Conservation (phyloP, 495 filamentous ascomycete species). For the Penicillium cataractarum region DNA sequence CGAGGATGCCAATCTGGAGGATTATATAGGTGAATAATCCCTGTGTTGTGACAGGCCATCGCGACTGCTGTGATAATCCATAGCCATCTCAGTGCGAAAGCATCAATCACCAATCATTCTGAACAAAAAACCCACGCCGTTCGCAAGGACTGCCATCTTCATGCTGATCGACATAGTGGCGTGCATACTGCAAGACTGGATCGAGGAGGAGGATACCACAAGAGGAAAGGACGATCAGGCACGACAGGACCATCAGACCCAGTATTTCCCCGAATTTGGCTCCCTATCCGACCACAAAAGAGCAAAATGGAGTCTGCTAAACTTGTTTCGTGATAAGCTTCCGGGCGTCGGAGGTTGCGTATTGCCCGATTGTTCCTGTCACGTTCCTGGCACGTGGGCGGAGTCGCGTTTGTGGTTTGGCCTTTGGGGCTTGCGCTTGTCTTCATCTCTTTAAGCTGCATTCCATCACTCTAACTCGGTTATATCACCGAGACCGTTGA, state of each 20-base stretch:
- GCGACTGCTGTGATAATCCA: neutral
- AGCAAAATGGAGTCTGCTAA: neutral
- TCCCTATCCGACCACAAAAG: neutral
- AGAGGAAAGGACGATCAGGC: neutral
- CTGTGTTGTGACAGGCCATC: neutral
- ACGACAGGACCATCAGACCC: neutral
- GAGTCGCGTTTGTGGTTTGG: neutral
- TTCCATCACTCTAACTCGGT: neutral
- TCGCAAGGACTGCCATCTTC: slow-evolving; percentile 8
- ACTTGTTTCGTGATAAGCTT: slow-evolving; percentile 1
- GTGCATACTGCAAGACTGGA: neutral
- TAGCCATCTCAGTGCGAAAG: neutral
- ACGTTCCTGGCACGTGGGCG: slow-evolving; percentile 13
- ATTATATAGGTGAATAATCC: slow-evolving; percentile 8
- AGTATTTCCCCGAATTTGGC: neutral
- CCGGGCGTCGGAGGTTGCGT: slow-evolving; percentile 6
- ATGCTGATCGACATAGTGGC: slow-evolving; percentile 8
- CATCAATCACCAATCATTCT: slow-evolving; percentile 16
- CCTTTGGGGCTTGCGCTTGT: neutral
- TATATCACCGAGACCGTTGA: neutral
- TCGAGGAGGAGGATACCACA: neutral
- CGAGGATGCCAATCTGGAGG: slow-evolving; percentile 1
- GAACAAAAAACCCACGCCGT: slow-evolving; percentile 19
- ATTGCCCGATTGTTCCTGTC: neutral
- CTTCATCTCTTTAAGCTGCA: neutral